Conservation (phyloP, 108 stramenopile species). For the Skeletonema menzelii region DNA sequence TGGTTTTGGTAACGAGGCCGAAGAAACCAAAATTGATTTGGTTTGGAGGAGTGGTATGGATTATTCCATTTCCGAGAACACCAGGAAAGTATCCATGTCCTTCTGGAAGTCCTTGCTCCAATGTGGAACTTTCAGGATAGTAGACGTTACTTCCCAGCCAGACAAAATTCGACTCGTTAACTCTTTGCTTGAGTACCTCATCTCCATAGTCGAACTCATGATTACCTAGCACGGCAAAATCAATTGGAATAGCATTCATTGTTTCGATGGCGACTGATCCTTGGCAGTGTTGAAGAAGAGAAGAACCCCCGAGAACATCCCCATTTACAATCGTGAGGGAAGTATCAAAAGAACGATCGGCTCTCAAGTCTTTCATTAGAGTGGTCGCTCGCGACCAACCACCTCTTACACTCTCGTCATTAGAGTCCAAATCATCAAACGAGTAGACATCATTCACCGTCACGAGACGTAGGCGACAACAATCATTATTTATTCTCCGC, state of each 20-base stretch:
- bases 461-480: constrained; percentile 27
- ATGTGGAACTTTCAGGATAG: constrained; percentile 2
- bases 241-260: constrained; percentile 43
- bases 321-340: constrained; percentile 39
- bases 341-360: background rate
- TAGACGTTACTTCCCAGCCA: constrained; percentile 51
- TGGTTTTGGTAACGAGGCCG: constrained; percentile 35
- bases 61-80: constrained; percentile 23
- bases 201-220: constrained; percentile 53
- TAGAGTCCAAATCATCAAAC: constrained; percentile 29
- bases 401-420: constrained; percentile 1
- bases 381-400: constrained; percentile 49
- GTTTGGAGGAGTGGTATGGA: constrained; percentile 2
- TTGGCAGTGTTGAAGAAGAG: constrained; percentile 24
- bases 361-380: constrained; percentile 25
- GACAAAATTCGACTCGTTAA: constrained; percentile 18
- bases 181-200: constrained; percentile 28
- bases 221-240: constrained; percentile 40
- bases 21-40: constrained; percentile 43
- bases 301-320: constrained; percentile 46
- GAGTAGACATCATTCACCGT: constrained; percentile 52
- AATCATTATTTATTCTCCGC: background rate
- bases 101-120: background rate
- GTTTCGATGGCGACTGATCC: constrained; percentile 38
- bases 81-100: constrained; percentile 28